phyloP scores from a whole-genome alignment of 192 early-diverging fungal species.

The Linderina pennispora region DNA sequence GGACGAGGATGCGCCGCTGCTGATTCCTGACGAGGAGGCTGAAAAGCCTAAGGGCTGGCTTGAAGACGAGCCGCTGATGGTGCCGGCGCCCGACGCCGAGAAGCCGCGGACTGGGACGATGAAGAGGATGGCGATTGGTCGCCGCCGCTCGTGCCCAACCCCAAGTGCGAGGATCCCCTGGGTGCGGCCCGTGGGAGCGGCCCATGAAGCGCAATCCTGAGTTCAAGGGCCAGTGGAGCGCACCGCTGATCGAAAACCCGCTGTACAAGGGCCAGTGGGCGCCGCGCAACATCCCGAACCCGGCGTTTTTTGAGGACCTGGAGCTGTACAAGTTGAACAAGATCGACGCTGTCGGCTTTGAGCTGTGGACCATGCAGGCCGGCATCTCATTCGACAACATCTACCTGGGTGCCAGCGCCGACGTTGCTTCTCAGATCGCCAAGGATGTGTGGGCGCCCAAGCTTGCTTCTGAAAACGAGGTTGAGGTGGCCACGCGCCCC shows the following conservation, averaged over 20 bases:
- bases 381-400: conserved; percentile 89
- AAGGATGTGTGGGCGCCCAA: conserved; percentile 77
- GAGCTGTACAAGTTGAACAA: conserved; percentile 69
- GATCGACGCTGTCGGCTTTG: conserved; percentile 81
- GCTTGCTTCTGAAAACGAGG: conserved; percentile 56
- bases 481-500: conserved; percentile 23
- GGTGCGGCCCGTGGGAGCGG: conserved; percentile 77
- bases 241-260: conserved; percentile 85
- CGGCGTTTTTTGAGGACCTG: conserved; percentile 76
- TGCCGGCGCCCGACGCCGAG: conserved; percentile 71
- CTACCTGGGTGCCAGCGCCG: conserved; percentile 70
- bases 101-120: conserved; percentile 92
- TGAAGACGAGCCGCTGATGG: conserved; percentile 64
- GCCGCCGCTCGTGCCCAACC: conserved; percentile 69
- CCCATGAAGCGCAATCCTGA: conserved; percentile 80
- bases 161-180: conserved; percentile 64
- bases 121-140: conserved; percentile 93
- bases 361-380: conserved; percentile 92
- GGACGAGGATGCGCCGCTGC: conserved; percentile 83
- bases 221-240: conserved; percentile 86
- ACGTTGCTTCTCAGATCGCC: conserved; percentile 63
- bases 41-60: conserved; percentile 82
- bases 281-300: conserved; percentile 80
- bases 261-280: conserved; percentile 89
- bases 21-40: conserved; percentile 74